Base-by-base conservation (phyloP, 495 filamentous ascomycete genomes). In the Neurospora sp. region DNA sequence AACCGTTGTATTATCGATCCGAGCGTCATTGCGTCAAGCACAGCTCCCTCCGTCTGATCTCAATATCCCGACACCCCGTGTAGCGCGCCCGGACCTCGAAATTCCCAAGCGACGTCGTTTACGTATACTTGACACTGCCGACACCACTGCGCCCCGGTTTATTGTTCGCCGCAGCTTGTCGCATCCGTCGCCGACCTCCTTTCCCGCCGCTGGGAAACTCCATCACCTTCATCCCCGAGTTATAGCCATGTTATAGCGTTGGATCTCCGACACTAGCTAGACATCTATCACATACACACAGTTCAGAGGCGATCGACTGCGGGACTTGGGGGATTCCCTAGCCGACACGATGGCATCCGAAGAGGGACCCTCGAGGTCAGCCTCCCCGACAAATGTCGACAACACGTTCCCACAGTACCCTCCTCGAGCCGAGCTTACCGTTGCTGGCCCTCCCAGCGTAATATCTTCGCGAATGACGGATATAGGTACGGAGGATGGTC, bases 381-480 rank as follows among this genome's bases (percentile, higher is more conserved):
- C 74, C 41, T 81, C 82, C 70, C 81, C 83, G 69, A 74, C 76
- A 7, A 72, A 74, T 74, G 76, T 81, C 69, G 80, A 82, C 70
- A 82, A 83, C 71, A 78, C 76, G 40, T 83, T 84, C 53, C 81
- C 83, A 3, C 81, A 82, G 69, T 80, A 82, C 42, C 81, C 83
- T 65, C 53, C 53, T 22, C 76, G 78, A 48, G 76, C 77, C 68
- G 74, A 78, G 70, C 53, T 65, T 65, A 65, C 27, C 22, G 44
- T 75, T 31, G 74, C 76, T 69, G 82, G 84, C 59, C 84, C 87
- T 45, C 85, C 85, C 68, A 92, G 90, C 77, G 86, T 93, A 70
- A 92, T 97, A 40, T 97, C 93, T 16, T 95, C 92, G 65, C 90
- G 91, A 74, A 91, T 95, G 86, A 96, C 93, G 10, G 92, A 96